A percentile compares a stretch with the other conserved stretches of the same genome.
Conservation (phyloP, 2,329 filamentous ascomycete genomes). For the Penicillium olsonii region DNA sequence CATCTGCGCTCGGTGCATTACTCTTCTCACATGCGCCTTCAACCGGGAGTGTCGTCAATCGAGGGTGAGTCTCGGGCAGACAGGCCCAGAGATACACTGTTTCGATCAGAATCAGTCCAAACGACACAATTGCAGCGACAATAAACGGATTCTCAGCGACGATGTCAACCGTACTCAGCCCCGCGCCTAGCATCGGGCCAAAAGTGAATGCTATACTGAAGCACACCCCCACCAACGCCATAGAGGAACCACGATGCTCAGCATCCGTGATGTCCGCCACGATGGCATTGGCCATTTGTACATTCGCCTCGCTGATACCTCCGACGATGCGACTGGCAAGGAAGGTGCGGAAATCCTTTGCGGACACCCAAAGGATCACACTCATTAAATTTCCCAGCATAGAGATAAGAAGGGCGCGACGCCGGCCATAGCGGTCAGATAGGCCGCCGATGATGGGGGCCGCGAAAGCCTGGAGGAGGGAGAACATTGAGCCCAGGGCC, state of each 20-base stretch:
- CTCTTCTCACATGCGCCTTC: conserved; percentile 23
- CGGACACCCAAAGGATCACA: conserved; percentile 90
- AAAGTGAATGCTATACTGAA: conserved; percentile 98
- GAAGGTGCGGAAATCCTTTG: conserved; percentile 93
- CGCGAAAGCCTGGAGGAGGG: conserved; percentile 85
- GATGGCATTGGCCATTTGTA: conserved; percentile 93
- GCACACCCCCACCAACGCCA: conserved; percentile 94
- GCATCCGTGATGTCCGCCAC: conserved; percentile 94
- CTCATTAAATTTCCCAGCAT: conserved; percentile 93
- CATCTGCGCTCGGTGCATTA: neutral
- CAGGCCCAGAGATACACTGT: conserved; percentile 81
- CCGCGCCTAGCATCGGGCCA: conserved; percentile 87
- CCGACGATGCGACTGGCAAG: conserved; percentile 90
- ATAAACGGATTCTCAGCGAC: conserved; percentile 92
- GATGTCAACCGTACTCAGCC: conserved; percentile 72
- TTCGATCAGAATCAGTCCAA: conserved; percentile 81
- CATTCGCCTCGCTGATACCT: conserved; percentile 92
- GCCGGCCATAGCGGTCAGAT: conserved; percentile 84
- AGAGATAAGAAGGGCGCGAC: conserved; percentile 82
- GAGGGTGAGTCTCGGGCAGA: conserved; percentile 76
- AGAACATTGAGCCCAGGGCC: conserved; percentile 90
- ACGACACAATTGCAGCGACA: conserved; percentile 82
- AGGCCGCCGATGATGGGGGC: conserved; percentile 87
- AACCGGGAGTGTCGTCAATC: conserved; percentile 53
- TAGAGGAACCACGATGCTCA: conserved; percentile 79